Base-by-base conservation (phyloP, 495 filamentous ascomycete genomes). In the Podospora pseudopauciseta region DNA sequence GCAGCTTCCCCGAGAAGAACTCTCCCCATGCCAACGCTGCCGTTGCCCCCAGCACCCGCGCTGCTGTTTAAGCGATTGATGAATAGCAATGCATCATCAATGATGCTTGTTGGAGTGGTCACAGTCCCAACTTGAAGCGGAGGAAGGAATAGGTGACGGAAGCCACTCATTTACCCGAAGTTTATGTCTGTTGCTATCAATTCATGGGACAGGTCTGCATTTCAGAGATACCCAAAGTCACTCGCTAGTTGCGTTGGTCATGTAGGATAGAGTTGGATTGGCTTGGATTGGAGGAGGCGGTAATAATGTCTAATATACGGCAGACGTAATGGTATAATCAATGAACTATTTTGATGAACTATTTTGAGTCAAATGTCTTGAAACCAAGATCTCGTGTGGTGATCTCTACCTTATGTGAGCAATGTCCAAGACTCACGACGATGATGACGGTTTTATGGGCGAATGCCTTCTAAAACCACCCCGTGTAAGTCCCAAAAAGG, bases 1-100 rank as follows among this genome's bases (percentile, higher is more conserved):
- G 80, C 3, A 74, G 72, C 28, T 83, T 78, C 71, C 82, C 81
- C 61, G 83, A 85, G 75, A 83, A 84, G 76, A 60, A 69, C 30
- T 32, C 68, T 30, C 72, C 74, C 4, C 54, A 78, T 5, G 64
- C 74, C 7, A 62, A 73, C 23, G 70, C 74, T 0, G 54, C 66
- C 30, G 53, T 56, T 16, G 55, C 61, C 11, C 16, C 67, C 1
- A 32, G 49, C 15, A 23, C 63, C 3, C 56, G 58, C 57, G 23
- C 68, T 20, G 64, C 60, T 58, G 68, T 66, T 20, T 70, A 70
- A 64, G 58, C 1, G 34, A 39, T 39, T 11, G 34, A 39, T 39
- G 34, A 23, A 23, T 23, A 23, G 30, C 4, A 32, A 32, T 32
- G 30, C 9, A 49, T 16, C 39, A 16, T 13, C 9, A 11, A 9